Evolutionary conservation across 2,329 filamentous ascomycete genomes (phyloP).

Genomic region (Trichocomaceae sp.): DNA sequence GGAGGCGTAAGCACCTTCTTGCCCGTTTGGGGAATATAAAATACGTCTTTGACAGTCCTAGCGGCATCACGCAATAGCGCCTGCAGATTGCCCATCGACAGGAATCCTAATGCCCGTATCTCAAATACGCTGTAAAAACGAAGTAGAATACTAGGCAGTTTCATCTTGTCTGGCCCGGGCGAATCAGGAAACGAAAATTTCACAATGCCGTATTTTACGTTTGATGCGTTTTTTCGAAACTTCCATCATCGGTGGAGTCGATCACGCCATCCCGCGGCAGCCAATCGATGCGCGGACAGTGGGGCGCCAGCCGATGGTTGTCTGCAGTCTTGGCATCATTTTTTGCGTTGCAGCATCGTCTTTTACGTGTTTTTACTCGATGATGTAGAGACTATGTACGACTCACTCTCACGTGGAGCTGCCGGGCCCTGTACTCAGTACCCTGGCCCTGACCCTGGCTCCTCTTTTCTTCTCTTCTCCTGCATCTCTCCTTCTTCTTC

Average conservation of each 20-base stretch:
- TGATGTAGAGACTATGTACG: not conserved
- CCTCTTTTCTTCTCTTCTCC: not conserved
- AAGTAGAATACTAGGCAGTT: too few species aligned
- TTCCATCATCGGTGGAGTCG: constrained; percentile 14
- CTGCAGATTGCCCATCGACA: constrained; percentile 3
- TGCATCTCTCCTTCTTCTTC: not conserved
- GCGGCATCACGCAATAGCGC: constrained; percentile 4
- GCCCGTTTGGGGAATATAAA: not conserved
- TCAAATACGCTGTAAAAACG: not conserved
- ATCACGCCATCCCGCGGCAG: constrained; percentile 11
- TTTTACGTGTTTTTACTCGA: too few species aligned
- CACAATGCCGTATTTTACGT: not conserved
- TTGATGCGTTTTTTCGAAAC: not conserved
- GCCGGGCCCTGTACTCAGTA: not conserved
- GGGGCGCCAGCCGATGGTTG: too few species aligned
- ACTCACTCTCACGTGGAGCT: not conserved
- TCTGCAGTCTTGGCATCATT: not conserved
- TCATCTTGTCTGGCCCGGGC: too few species aligned
- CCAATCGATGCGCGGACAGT: not conserved
- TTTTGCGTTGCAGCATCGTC: not conserved
- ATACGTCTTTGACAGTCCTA: not conserved
- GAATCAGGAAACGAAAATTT: not conserved
- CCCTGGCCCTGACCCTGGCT: not conserved
- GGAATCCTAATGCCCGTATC: not conserved
- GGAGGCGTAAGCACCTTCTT: not conserved